These are phyloP conservation scores for Lonicera japonica DNA, from an alignment of 129 eudicot species.

Conservation along the genomic window DNA sequence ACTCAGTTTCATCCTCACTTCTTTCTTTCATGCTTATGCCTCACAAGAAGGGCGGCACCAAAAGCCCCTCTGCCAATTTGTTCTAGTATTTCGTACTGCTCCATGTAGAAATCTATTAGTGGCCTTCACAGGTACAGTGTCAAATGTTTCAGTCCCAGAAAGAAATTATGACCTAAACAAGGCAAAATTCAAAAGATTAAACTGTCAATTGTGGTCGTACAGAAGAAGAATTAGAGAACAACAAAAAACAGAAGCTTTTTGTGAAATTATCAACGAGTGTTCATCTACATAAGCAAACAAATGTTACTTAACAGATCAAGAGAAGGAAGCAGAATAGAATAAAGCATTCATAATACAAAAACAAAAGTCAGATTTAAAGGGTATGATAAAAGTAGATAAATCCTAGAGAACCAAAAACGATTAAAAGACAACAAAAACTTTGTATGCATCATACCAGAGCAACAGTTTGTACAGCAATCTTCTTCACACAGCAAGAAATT, in stretches of 20 bases:
- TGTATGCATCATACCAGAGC: no score
- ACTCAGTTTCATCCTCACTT: slow-evolving; percentile 51
- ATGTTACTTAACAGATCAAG: no score
- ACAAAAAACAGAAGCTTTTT: background rate
- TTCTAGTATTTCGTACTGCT: slow-evolving; percentile 86
- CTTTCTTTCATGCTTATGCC: slow-evolving; percentile 91
- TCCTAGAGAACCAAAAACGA: no score
- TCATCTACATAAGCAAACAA: no score
- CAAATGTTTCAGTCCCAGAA: slow-evolving; percentile 11
- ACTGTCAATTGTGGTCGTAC: background rate
- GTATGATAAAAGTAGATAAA: no score
- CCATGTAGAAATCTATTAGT: slow-evolving; percentile 61
- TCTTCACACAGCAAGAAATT: no score
- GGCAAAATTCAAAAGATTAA: background rate
- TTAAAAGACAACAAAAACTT: no score
- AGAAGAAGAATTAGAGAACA: background rate
- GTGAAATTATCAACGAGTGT: no score
- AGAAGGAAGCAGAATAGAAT: no score
- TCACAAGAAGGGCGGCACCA: slow-evolving; percentile 89
- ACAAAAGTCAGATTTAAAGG: no score
- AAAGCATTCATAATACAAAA: no score
- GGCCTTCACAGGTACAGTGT: slow-evolving; percentile 14
- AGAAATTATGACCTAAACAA: background rate
- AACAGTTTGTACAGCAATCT: no score
- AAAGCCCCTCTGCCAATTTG: slow-evolving; percentile 97